Percentiles rank a stretch among this genome's conserved stretches.
Evolutionary conservation across 768 basidiomycete species (phyloP).

Genomic region (Rickenella mellea): DNA sequence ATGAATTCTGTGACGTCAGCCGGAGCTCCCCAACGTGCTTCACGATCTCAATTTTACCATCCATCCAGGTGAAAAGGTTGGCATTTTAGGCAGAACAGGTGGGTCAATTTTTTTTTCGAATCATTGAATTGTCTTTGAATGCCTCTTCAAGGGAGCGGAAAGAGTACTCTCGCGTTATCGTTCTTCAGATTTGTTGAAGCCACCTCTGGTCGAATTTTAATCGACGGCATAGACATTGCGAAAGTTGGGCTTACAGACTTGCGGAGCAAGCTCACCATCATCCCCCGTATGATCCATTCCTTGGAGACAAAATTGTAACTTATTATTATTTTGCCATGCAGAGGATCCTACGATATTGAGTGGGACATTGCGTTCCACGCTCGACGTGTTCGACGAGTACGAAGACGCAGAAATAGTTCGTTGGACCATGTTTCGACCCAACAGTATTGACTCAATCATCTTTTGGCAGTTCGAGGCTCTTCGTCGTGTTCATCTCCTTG

Average conservation of each 20-base stretch:
- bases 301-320: not conserved
- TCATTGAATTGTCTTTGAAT: not conserved
- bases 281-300: constrained; percentile 44
- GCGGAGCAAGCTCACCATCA: constrained; percentile 66
- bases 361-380: constrained; percentile 68
- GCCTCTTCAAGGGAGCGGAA: constrained; percentile 42
- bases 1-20: constrained; percentile 33
- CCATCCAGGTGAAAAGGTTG: constrained; percentile 65
- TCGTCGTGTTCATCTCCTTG: constrained; percentile 75
- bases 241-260: constrained; percentile 76
- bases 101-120: constrained; percentile 30
- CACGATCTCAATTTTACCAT: constrained; percentile 72
- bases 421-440: too few relatives aligned
- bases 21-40: constrained; percentile 79
- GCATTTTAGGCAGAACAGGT: constrained; percentile 32
- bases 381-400: constrained; percentile 85
- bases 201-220: constrained; percentile 57
- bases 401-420: constrained; percentile 73
- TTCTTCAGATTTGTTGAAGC: constrained; percentile 92
- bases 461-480: constrained; percentile 67
- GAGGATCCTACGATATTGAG: constrained; percentile 88
- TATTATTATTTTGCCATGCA: constrained; percentile 15
- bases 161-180: constrained; percentile 73
- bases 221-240: constrained; percentile 77
- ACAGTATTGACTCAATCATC: not conserved